Conservation (phyloP, 257 asterid species). For the Solanum clarkiae region DNA sequence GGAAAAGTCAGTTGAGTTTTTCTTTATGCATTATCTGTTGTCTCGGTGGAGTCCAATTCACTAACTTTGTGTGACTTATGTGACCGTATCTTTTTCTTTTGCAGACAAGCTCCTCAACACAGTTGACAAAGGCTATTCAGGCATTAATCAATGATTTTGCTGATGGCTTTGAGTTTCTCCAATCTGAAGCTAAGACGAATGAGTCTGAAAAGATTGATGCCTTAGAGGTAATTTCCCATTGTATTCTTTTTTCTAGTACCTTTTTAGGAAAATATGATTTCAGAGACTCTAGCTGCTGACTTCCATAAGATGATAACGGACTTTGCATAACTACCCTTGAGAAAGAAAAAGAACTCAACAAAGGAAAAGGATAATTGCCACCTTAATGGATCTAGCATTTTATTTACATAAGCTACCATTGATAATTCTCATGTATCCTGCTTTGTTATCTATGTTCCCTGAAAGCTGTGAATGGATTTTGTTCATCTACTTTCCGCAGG, state of each 20-base stretch:
- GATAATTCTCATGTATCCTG: background rate
- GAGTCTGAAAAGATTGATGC: constrained; percentile 81
- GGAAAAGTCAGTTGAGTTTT: background rate
- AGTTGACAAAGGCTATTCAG: constrained; percentile 52
- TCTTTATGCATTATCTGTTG: background rate
- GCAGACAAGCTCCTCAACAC: constrained; percentile 64
- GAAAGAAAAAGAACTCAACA: background rate
- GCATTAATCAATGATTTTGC: constrained; percentile 47
- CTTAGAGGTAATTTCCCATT: constrained; percentile 54
- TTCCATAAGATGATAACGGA: background rate
- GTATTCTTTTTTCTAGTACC: background rate
- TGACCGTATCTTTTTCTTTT: background rate
- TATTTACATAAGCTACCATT: background rate
- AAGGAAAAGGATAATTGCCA: background rate
- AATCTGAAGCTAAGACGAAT: constrained; percentile 54
- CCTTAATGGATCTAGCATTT: background rate
- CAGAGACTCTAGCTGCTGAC: background rate
- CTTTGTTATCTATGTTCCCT: background rate
- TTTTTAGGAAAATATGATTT: background rate
- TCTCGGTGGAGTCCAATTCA: background rate
- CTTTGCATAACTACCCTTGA: background rate
- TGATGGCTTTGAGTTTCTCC: constrained; percentile 44
- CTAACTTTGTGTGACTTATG: background rate
- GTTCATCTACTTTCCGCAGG: constrained; percentile 28
- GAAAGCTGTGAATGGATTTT: background rate